phyloP scores from a whole-genome alignment of 768 basidiomycete genomes.

The Tricholoma flavovirens region DNA sequence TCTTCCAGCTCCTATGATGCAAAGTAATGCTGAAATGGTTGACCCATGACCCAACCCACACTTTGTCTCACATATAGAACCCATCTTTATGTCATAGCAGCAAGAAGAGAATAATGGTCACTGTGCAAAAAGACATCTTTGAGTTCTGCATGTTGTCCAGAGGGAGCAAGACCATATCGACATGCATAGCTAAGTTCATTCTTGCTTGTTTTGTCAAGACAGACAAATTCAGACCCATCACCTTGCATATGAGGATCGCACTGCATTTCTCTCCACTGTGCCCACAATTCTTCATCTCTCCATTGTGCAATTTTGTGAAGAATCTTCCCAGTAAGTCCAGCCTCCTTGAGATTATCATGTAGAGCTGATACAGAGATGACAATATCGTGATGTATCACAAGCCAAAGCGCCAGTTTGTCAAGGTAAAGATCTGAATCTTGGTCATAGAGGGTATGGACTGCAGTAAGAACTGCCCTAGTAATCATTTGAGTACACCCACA shows the following conservation, averaged over 20 bases:
- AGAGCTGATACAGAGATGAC: neutral
- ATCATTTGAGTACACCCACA: too few relatives aligned
- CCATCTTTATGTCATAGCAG: constrained; percentile 33
- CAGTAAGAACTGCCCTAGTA: too few relatives aligned
- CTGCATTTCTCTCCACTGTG: constrained; percentile 7
- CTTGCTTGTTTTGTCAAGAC: constrained; percentile 26
- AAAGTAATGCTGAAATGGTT: too few relatives aligned
- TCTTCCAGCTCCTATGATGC: too few relatives aligned
- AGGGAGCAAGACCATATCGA: constrained; percentile 19
- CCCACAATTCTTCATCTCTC: constrained; percentile 13
- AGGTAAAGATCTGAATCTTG: neutral
- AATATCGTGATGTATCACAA: neutral
- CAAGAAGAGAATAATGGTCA: constrained; percentile 23
- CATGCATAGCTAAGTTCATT: constrained; percentile 16
- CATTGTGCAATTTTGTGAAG: constrained; percentile 19
- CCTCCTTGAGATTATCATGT: neutral
- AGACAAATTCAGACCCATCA: constrained; percentile 16
- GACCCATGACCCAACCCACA: too few relatives aligned
- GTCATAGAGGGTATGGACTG: too few relatives aligned
- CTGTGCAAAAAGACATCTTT: constrained; percentile 19
- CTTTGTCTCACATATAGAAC: too few relatives aligned
- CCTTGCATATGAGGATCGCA: constrained; percentile 5
- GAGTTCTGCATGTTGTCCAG: constrained; percentile 16
- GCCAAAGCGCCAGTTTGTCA: neutral
- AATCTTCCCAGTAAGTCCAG: too few relatives aligned